Conservation (phyloP, 1,284 basidiomycete genomes). For the Rhodotorula sp. region DNA sequence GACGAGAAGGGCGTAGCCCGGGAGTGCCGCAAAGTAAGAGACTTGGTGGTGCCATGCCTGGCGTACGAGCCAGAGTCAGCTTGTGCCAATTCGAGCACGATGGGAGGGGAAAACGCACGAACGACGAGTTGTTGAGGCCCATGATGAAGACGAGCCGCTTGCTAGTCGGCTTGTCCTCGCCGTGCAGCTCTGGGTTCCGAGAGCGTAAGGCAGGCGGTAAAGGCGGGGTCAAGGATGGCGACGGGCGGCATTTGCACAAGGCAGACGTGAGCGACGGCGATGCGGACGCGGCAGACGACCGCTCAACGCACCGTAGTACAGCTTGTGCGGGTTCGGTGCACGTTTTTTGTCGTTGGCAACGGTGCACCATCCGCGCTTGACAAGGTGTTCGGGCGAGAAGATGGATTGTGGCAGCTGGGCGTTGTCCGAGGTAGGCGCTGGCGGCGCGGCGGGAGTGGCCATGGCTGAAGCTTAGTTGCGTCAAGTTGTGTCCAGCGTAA, state of each 20-base stretch:
- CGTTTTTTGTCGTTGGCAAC: constrained; percentile 10
- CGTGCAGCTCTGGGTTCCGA: constrained; percentile 37
- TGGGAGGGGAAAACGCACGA: constrained; percentile 17
- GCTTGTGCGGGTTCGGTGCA: constrained; percentile 14
- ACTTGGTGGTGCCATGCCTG: constrained; percentile 52
- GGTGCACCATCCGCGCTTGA: constrained; percentile 19
- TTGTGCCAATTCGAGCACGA: not conserved
- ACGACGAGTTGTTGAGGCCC: constrained; percentile 52
- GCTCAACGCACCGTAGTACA: constrained; percentile 39
- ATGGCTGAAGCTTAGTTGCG: not conserved
- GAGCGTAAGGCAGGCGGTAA: not conserved
- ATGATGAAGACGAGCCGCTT: constrained; percentile 43
- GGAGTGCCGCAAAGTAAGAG: constrained; percentile 46
- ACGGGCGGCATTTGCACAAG: too few relatives aligned
- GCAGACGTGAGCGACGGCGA: not conserved
- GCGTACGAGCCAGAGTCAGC: too few relatives aligned
- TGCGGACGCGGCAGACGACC: not conserved
- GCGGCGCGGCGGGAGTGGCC: not conserved
- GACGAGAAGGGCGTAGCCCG: constrained; percentile 64
- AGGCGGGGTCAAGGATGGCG: too few relatives aligned
- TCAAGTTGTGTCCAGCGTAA: not conserved
- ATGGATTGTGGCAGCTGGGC: constrained; percentile 8
- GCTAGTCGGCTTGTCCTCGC: constrained; percentile 17
- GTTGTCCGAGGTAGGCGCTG: not conserved
- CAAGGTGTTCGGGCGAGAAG: constrained; percentile 6